A percentile compares a stretch with the other conserved stretches of the same genome.
phyloP scores from a whole-genome alignment of 169 alveolate species.

The Fabrea salina region DNA sequence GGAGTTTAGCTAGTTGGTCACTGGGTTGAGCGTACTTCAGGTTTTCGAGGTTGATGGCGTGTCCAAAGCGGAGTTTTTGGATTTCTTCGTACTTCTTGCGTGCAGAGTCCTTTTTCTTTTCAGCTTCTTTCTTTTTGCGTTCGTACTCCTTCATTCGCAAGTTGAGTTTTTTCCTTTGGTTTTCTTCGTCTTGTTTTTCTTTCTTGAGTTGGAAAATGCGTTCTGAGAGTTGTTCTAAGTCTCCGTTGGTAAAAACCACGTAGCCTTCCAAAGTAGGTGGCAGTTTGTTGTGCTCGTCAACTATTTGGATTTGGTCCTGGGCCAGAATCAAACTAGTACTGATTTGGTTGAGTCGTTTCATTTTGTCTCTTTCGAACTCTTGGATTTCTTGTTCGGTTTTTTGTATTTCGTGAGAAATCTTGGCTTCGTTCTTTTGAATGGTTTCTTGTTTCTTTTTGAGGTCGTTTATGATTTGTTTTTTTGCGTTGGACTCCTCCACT shows the following conservation, averaged over 20 bases:
- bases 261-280: slow-evolving; percentile 60
- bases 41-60: slow-evolving; percentile 68
- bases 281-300: slow-evolving; percentile 35
- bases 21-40: slow-evolving; percentile 75
- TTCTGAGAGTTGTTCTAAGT: slow-evolving; percentile 23
- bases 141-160: slow-evolving; percentile 53
- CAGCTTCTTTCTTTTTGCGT: slow-evolving; percentile 59
- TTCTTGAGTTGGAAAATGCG: slow-evolving; percentile 67
- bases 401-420: slow-evolving; percentile 38
- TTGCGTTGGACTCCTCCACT: slow-evolving; percentile 67
- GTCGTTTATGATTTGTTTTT: slow-evolving; percentile 65
- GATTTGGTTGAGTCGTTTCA: slow-evolving; percentile 67
- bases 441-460: slow-evolving; percentile 70
- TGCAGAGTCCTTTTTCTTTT: slow-evolving; percentile 48
- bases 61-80: slow-evolving; percentile 86
- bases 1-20: slow-evolving; percentile 58
- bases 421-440: slow-evolving; percentile 56
- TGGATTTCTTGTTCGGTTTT: slow-evolving; percentile 61
- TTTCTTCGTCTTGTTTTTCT: slow-evolving; percentile 54
- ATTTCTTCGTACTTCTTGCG: slow-evolving; percentile 70
- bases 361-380: slow-evolving; percentile 77
- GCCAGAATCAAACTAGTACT: slow-evolving; percentile 36
- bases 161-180: slow-evolving; percentile 47
- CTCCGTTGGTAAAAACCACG: slow-evolving; percentile 31
- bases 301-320: slow-evolving; percentile 27